Evolutionary conservation across 257 asterid genomes (phyloP).

Genomic region (Solanum tarapatanum): DNA sequence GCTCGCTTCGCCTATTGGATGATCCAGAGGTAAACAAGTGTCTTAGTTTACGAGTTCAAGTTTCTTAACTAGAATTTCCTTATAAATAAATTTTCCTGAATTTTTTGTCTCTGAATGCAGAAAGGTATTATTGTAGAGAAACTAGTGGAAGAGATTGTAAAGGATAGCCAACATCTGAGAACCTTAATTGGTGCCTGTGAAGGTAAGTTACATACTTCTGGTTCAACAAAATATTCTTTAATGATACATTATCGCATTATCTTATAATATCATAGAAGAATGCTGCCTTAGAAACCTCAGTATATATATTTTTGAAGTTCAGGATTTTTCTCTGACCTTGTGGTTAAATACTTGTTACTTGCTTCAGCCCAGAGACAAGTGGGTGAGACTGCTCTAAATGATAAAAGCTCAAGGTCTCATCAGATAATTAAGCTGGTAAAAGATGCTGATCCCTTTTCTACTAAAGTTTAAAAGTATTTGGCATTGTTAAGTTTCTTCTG

Average conservation of each 20-base stretch:
- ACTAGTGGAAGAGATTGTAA: slow-evolving; percentile 62
- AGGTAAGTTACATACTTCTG: slow-evolving; percentile 29
- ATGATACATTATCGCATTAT: not conserved
- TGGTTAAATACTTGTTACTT: slow-evolving; percentile 13
- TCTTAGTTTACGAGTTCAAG: not conserved
- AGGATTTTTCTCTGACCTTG: not conserved
- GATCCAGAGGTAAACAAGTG: slow-evolving; percentile 66
- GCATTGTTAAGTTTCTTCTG: not conserved
- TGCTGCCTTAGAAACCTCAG: not conserved
- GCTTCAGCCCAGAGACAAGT: slow-evolving; percentile 92
- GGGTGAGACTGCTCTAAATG: slow-evolving; percentile 86
- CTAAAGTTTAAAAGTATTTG: not conserved
- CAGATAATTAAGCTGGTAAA: slow-evolving; percentile 93
- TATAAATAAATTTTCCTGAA: not conserved
- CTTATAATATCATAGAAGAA: not conserved
- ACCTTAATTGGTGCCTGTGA: slow-evolving; percentile 68
- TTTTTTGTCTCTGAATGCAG: slow-evolving; percentile 30
- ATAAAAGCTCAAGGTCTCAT: slow-evolving; percentile 96
- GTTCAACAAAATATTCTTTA: not conserved
- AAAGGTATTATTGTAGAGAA: slow-evolving; percentile 89
- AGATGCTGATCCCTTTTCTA: not conserved
- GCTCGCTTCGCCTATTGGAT: slow-evolving; percentile 77
- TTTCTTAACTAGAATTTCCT: not conserved
- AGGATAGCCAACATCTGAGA: slow-evolving; percentile 63
- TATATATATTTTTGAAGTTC: not conserved